Conservation (phyloP, 805 yeast species). For the Candida ficus region DNA sequence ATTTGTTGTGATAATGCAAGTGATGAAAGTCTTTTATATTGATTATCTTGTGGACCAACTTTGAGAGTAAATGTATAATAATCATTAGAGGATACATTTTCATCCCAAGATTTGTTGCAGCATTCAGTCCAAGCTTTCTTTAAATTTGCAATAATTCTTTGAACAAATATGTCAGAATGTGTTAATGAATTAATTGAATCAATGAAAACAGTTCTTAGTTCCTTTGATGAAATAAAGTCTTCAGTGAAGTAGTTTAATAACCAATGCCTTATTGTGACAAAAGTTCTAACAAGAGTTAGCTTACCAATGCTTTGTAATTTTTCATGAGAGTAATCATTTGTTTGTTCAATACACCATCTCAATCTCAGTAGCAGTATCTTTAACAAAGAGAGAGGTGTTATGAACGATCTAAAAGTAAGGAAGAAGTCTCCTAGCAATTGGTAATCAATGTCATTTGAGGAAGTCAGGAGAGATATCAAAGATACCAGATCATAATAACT, state of each 20-base stretch:
- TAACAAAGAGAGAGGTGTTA: slow-evolving; percentile 53
- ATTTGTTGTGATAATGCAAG: slow-evolving; percentile 33
- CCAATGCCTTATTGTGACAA: slow-evolving; percentile 89
- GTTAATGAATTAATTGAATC: slow-evolving; percentile 27
- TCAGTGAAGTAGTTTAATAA: slow-evolving; percentile 78
- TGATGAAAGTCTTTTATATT: slow-evolving; percentile 30
- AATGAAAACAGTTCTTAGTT: slow-evolving; percentile 41
- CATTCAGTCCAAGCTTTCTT: slow-evolving; percentile 45
- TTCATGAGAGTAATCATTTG: slow-evolving; percentile 22
- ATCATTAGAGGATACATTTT: slow-evolving; percentile 25
- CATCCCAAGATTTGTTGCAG: slow-evolving; percentile 26
- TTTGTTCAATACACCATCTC: slow-evolving; percentile 59
- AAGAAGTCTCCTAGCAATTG: slow-evolving; percentile 79
- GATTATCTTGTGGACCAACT: slow-evolving; percentile 24
- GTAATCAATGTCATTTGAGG: slow-evolving; percentile 50
- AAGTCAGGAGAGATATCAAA: slow-evolving; percentile 18
- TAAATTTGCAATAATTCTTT: slow-evolving; percentile 38
- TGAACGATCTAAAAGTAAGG: slow-evolving; percentile 71
- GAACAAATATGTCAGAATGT: slow-evolving; percentile 23
- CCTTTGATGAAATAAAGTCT: slow-evolving; percentile 60
- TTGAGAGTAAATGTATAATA: slow-evolving; percentile 18
- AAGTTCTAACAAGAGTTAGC: slow-evolving; percentile 70
- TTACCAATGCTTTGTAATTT: slow-evolving; percentile 47
- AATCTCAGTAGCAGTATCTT: slow-evolving; percentile 59
- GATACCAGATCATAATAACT: slow-evolving; percentile 8